Percentiles rank a stretch among this genome's conserved stretches.
Evolutionary conservation across 2,329 filamentous ascomycete species (phyloP).

Genomic region (Colletotrichum spaethianum): DNA sequence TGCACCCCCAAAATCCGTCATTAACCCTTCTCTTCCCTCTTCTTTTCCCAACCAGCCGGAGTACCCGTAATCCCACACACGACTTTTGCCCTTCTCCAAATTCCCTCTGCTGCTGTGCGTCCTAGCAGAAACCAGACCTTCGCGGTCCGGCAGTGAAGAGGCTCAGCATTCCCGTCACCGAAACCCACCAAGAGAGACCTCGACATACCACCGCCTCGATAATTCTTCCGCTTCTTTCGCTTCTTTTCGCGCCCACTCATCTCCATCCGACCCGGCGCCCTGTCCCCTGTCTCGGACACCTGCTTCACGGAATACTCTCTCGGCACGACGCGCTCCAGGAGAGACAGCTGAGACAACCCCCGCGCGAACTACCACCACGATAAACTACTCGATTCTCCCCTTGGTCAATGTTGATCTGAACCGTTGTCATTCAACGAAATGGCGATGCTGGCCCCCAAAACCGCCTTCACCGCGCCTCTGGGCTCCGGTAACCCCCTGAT

Average conservation of each 20-base stretch:
- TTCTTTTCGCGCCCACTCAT: not conserved
- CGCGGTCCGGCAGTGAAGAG: constrained; percentile 34
- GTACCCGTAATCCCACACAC: constrained; percentile 29
- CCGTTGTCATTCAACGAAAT: constrained; percentile 57
- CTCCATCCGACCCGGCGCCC: constrained; percentile 14
- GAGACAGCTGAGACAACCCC: constrained; percentile 41
- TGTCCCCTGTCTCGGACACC: constrained; percentile 33
- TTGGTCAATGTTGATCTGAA: constrained; percentile 22
- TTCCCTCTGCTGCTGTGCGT: constrained; percentile 21
- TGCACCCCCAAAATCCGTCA: constrained; percentile 38
- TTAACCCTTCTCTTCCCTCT: constrained; percentile 40
- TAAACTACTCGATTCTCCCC: not conserved
- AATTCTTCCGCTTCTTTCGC: constrained; percentile 1
- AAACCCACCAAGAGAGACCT: constrained; percentile 1
- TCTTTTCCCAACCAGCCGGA: constrained; percentile 22
- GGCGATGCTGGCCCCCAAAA: constrained; percentile 85
- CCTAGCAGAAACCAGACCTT: constrained; percentile 33
- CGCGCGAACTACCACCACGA: constrained; percentile 22
- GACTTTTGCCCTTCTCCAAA: constrained; percentile 28
- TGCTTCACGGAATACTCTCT: constrained; percentile 27
- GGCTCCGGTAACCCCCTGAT: constrained; percentile 61
- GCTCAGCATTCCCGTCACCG: not conserved
- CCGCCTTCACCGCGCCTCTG: constrained; percentile 75
- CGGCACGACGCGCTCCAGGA: constrained; percentile 39
- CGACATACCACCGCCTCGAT: constrained; percentile 5